Evolutionary conservation across 805 yeast species (phyloP).

Genomic region (Maudiozyma bulderi): DNA sequence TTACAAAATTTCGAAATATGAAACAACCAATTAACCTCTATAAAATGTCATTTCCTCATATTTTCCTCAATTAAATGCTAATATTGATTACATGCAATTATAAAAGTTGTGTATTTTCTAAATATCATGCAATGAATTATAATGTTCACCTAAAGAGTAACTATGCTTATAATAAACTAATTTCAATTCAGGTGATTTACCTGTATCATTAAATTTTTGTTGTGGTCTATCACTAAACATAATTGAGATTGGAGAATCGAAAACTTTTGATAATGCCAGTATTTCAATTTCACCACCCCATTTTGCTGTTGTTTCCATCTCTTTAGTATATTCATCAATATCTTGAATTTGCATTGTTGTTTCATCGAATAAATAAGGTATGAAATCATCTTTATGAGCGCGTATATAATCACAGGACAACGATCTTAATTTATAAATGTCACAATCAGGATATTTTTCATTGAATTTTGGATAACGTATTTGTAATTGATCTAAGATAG

Average conservation of each 20-base stretch:
- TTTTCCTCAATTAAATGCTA: not conserved
- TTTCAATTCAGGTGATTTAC: constrained; percentile 44
- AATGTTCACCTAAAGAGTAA: constrained; percentile 91
- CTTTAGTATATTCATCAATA: constrained; percentile 56
- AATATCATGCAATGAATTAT: constrained; percentile 65
- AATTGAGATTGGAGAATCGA: constrained; percentile 63
- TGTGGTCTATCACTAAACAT: constrained; percentile 70
- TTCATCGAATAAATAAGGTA: constrained; percentile 80
- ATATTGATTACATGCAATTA: not conserved
- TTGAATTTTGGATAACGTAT: constrained; percentile 35
- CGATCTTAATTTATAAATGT: constrained; percentile 43
- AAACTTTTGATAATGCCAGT: constrained; percentile 66
- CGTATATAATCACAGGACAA: constrained; percentile 60
- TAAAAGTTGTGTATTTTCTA: too few relatives aligned
- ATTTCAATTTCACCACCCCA: constrained; percentile 98
- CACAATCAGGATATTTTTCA: constrained; percentile 11
- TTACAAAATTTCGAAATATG: too few relatives aligned
- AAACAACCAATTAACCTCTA: too few relatives aligned
- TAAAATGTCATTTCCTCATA: too few relatives aligned
- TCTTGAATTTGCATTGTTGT: constrained; percentile 53
- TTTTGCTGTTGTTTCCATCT: constrained; percentile 66
- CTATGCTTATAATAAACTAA: constrained; percentile 77
- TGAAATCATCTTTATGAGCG: constrained; percentile 54
- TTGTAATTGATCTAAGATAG: constrained; percentile 68
- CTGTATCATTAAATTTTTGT: constrained; percentile 52